Conservation (phyloP, 495 filamentous ascomycete species). For the Tuber calosporum region DNA sequence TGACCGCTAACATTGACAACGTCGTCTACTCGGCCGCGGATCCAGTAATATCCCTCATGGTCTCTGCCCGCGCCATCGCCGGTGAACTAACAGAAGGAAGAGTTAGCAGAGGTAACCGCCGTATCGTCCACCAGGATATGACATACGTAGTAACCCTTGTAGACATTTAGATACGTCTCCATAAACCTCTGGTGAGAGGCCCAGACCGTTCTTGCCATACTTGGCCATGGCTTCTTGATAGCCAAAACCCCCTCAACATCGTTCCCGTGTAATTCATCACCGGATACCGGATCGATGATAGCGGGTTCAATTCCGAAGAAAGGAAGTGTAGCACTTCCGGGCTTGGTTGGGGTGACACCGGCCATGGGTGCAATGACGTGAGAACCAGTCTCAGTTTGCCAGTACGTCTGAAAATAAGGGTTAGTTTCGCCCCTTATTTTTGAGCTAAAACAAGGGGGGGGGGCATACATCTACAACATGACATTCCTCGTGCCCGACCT, state of each 20-base stretch:
- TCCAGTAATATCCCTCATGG: constrained; percentile 99
- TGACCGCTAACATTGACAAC: constrained; percentile 98
- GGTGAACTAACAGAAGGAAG: constrained; percentile 62
- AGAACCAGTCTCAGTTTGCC: constrained; percentile 99
- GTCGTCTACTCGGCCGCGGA: constrained; percentile 95
- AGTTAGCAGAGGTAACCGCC: constrained; percentile 42
- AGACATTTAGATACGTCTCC: constrained; percentile 97
- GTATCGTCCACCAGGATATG: neutral
- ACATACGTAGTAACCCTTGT: constrained; percentile 95
- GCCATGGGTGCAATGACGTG: constrained; percentile 76
- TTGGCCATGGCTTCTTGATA: constrained; percentile 98
- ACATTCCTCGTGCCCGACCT: constrained; percentile 86
- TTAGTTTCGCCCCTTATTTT: neutral
- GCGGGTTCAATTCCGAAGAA: constrained; percentile 99
- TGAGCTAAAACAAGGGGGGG: constrained; percentile 1
- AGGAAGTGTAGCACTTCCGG: constrained; percentile 66
- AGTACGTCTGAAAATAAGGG: constrained; percentile 69
- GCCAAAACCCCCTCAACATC: constrained; percentile 97
- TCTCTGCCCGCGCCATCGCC: constrained; percentile 95
- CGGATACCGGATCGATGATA: constrained; percentile 94
- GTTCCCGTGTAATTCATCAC: constrained; percentile 88
- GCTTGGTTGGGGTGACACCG: constrained; percentile 71
- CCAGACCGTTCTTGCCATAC: constrained; percentile 98
- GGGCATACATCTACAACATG: constrained; percentile 86
- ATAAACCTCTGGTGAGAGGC: constrained; percentile 96